Evolutionary conservation across 768 basidiomycete species (phyloP), one percentile per base, ranked within the genome.

Genomic region (Auricularia heimuer): DNA sequence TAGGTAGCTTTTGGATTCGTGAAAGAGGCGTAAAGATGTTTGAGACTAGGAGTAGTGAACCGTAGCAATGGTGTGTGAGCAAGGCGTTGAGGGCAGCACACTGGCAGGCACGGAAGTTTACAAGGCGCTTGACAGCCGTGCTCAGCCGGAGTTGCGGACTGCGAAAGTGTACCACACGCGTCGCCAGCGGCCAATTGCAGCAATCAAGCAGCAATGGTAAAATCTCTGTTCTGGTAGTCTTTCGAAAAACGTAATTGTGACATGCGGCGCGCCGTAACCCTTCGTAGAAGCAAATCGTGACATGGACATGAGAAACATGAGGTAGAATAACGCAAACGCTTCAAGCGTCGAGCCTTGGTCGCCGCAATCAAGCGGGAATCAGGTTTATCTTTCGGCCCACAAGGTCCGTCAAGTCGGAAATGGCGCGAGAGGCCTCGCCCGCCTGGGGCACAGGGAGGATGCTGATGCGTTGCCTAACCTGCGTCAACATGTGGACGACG

Each of bases 381-480:
- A 10, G 24, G 34, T 60, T 60, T 29, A 35, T 29, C 65, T 83
- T 83, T 70, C 82, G 79, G 66, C 63, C 73, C 68, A 93, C 81
- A 68, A 80, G 83, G 21, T 91, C 89, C 74, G 90, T 88, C 64
- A 92, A 84, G 42, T 93, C 90, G 54, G 84, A 77, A 67, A 93
- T 84, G 62, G 81, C 82, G 69, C 89, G 83, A 34, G 84, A 83
- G 39, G 85, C 84, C 62, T 92, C 91, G 65, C 85, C 76, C 63
- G 85, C 80, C 36, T 83, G 82, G 37, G 66, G 35, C 47, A 87
- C 79, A 66, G 90, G 90, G 69, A 92, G 82, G 69, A 92, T 87
- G 12, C 83, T 81, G 39, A 92, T 80, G 58, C 90, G 86, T 72
- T 91, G 89, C 74, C 90, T 90, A 65, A 88, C 90, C 62, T 85